Base-by-base conservation (phyloP, 2,329 filamentous ascomycete species). In the Pyrenophora seminiperda region DNA sequence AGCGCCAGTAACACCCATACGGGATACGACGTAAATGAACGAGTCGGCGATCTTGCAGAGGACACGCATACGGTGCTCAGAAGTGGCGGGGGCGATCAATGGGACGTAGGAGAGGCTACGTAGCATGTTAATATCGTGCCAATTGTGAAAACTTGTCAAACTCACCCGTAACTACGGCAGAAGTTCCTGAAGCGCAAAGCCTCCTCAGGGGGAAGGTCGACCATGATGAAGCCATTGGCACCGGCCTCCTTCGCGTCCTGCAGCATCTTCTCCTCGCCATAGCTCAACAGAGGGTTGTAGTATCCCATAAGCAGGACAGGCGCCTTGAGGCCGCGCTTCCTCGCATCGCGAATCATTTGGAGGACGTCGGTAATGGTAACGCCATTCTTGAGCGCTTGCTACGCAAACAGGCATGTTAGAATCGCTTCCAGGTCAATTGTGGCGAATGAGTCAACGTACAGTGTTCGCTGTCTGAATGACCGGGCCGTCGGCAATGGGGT, bases 291-390 rank as follows among this genome's bases (percentile, higher is more conserved):
- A 1, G 94, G 94, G 79, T 99, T 99, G 78, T 96, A 99, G 83
- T 99, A 99, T 66, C 94, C 94, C 94, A 99, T 99, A 60, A 99
- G 83, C 69, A 99, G 77, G 33, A 99, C 84, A 0, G 94, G 94
- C 1, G 88, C 85, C 66, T 82, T 87, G 47, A 97, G 79, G 33
- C 94, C 94, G 55, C 82, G 83, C 62, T 82, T 81, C 66, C 94
- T 83, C 38, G 93, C 91, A 56, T 89, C 83, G 63, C 88, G 87
- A 54, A 97, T 88, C 81, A 96, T 93, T 66, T 89, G 82, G 32
- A 99, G 82, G 13, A 90, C 89, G 43, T 83, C 85, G 60, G 83
- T 80, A 56, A 96, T 88, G 9, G 88, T 96, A 58, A 97, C 90
- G 53, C 91, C 91, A 79, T 99, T 93, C 65, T 86, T 77, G 37